Conservation (phyloP, 2,329 filamentous ascomycete species). For the Exutisphaerella laricina region DNA sequence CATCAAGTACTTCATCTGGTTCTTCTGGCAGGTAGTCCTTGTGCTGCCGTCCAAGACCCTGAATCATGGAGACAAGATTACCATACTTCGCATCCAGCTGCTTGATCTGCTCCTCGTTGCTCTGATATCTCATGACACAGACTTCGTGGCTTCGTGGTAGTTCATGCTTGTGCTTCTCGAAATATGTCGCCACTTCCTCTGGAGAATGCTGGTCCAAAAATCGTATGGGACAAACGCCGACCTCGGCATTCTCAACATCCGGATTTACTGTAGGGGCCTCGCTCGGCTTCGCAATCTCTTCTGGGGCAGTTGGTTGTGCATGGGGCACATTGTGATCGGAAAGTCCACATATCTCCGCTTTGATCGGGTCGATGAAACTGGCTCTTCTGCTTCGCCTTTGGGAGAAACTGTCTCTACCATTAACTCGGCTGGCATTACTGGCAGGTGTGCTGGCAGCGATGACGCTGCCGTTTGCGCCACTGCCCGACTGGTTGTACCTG, state of each 20-base stretch:
- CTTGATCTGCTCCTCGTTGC: slow-evolving; percentile 75
- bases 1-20: slow-evolving; percentile 45
- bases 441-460: slow-evolving; percentile 24
- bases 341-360: slow-evolving; percentile 34
- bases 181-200: slow-evolving; percentile 87
- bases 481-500: slow-evolving; percentile 31
- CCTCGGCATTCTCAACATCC: slow-evolving; percentile 25
- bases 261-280: slow-evolving; percentile 14
- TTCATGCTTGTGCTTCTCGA: slow-evolving; percentile 93
- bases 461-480: slow-evolving; percentile 14
- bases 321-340: slow-evolving; percentile 22
- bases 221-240: slow-evolving; percentile 81
- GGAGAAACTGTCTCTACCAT: slow-evolving; percentile 42
- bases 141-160: slow-evolving; percentile 89
- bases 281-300: slow-evolving; percentile 11
- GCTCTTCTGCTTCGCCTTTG: slow-evolving; percentile 25
- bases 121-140: slow-evolving; percentile 84
- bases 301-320: background rate
- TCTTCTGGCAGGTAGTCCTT: slow-evolving; percentile 72
- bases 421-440: slow-evolving; percentile 29
- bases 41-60: slow-evolving; percentile 80
- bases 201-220: slow-evolving; percentile 89
- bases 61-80: slow-evolving; percentile 88
- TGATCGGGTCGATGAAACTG: slow-evolving; percentile 33
- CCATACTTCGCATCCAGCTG: slow-evolving; percentile 94